These are phyloP conservation scores for Osmanthus fragrans DNA, from an alignment of 257 asterid species.

Conservation along the genomic window DNA sequence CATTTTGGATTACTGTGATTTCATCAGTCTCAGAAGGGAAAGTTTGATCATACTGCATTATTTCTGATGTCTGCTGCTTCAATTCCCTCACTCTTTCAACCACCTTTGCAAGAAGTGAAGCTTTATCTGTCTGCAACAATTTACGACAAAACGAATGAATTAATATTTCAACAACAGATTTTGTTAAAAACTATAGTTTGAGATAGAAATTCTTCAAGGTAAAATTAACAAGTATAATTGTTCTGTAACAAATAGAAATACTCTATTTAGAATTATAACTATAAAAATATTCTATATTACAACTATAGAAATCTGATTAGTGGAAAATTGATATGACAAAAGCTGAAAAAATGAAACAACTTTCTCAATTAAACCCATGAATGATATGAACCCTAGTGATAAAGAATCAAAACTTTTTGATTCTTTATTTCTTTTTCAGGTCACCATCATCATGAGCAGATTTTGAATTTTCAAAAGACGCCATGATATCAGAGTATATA, in stretches of 20 bases:
- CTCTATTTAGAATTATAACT: no score
- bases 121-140: slow-evolving; percentile 62
- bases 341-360: slow-evolving; percentile 20
- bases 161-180: no score
- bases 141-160: neutral
- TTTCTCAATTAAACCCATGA: slow-evolving; percentile 10
- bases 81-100: slow-evolving; percentile 57
- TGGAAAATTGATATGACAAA: neutral
- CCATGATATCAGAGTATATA: neutral
- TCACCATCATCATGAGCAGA: slow-evolving; percentile 3
- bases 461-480: slow-evolving; percentile 21
- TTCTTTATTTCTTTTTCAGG: slow-evolving; percentile 9
- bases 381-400: slow-evolving; percentile 5
- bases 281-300: neutral
- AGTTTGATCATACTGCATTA: slow-evolving; percentile 34
- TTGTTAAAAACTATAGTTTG: no score
- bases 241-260: no score
- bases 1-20: slow-evolving; percentile 39
- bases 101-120: slow-evolving; percentile 64
- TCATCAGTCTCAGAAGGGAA: slow-evolving; percentile 67
- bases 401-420: neutral
- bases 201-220: neutral
- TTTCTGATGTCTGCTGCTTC: slow-evolving; percentile 53
- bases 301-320: neutral
- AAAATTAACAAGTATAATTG: no score